Conservation (phyloP, 2,329 filamentous ascomycete species). For the Mycosphaerelloides madeirae region DNA sequence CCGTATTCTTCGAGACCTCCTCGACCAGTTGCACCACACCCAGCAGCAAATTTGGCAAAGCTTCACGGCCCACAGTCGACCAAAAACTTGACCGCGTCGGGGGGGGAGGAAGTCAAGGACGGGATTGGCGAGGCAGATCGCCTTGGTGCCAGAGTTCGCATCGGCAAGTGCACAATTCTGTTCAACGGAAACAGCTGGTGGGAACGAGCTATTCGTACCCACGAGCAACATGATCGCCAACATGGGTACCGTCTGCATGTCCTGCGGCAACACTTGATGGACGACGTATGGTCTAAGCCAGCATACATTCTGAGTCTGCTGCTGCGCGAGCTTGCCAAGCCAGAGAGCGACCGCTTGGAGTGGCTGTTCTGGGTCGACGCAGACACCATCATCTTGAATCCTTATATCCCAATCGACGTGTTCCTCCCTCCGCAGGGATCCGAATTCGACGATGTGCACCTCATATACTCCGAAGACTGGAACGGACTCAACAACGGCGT, state of each 20-base stretch:
- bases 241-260: slow-evolving; percentile 42
- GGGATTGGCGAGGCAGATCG: slow-evolving; percentile 25
- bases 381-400: slow-evolving; percentile 43
- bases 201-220: slow-evolving; percentile 39
- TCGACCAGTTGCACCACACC: neutral
- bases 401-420: slow-evolving; percentile 37
- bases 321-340: slow-evolving; percentile 36
- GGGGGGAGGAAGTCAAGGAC: slow-evolving; percentile 23
- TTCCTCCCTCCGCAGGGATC: slow-evolving; percentile 35
- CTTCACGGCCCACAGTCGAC: neutral
- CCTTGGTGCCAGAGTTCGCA: slow-evolving; percentile 29
- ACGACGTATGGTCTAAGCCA: slow-evolving; percentile 43
- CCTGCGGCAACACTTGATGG: slow-evolving; percentile 38
- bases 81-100: neutral
- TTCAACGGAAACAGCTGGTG: slow-evolving; percentile 38
- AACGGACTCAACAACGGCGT: slow-evolving; percentile 43
- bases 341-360: slow-evolving; percentile 36
- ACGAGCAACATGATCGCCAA: slow-evolving; percentile 38
- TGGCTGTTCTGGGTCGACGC: slow-evolving; percentile 44
- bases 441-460: slow-evolving; percentile 34
- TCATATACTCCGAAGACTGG: slow-evolving; percentile 37
- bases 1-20: slow-evolving; percentile 15
- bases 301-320: slow-evolving; percentile 42
- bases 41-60: neutral
- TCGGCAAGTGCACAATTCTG: slow-evolving; percentile 39